Percentiles rank a stretch among this genome's conserved stretches.
These are phyloP conservation scores for Pugionium cornutum DNA, from an alignment of 345 rosid genomes.

Conservation along the genomic window DNA sequence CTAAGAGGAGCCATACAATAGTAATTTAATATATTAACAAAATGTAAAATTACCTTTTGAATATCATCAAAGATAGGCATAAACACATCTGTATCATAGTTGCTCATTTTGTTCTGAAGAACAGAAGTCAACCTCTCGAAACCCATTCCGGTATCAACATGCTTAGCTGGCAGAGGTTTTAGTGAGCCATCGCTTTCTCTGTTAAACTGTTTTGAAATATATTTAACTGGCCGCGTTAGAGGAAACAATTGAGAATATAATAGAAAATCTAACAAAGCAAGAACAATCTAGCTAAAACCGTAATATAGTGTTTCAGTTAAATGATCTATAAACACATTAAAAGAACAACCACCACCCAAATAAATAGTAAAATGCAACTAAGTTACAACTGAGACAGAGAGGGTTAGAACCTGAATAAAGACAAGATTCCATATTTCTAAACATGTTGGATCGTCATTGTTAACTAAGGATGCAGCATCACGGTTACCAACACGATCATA, in stretches of 20 bases:
- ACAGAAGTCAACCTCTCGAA: conserved; percentile 91
- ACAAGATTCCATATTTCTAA: conserved; percentile 98
- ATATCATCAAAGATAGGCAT: conserved; percentile 88
- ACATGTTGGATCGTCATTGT: conserved; percentile 96
- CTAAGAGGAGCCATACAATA: conserved; percentile 3
- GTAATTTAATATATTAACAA: conserved; percentile 8
- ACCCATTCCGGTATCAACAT: conserved; percentile 98
- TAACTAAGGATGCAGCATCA: conserved; percentile 80
- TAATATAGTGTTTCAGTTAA: conserved; percentile 3
- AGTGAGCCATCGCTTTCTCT: conserved; percentile 87
- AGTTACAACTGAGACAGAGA: conserved; percentile 12
- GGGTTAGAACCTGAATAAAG: conserved; percentile 77
- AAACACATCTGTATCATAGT: conserved; percentile 96
- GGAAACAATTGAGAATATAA: conserved; percentile 6
- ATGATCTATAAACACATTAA: not conserved
- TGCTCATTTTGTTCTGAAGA: conserved; percentile 97
- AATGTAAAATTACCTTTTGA: conserved; percentile 58
- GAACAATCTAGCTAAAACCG: conserved; percentile 1
- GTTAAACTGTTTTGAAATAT: conserved; percentile 58
- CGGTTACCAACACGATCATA: conserved; percentile 88
- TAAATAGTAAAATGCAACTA: conserved; percentile 25
- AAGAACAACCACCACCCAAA: not conserved
- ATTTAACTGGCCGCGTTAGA: conserved; percentile 15
- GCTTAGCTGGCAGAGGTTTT: conserved; percentile 91
- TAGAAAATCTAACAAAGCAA: conserved; percentile 6